These are phyloP conservation scores for Cyberlindnera mycetangii DNA, from an alignment of 805 yeast genomes.

Conservation along the genomic window DNA sequence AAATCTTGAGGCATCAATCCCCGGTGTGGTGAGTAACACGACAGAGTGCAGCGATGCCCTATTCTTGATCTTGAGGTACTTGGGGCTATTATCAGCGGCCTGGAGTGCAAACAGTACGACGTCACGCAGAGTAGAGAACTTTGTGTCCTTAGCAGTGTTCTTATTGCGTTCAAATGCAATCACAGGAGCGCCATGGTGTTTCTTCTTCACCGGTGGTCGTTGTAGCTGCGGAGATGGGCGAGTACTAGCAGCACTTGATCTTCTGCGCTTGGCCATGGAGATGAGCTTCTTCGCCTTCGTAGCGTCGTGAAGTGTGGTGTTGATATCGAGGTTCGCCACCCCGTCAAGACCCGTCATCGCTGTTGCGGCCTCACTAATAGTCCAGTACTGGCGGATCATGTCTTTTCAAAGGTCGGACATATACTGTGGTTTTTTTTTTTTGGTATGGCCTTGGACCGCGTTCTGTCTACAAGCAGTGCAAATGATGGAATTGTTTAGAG, in stretches of 20 bases:
- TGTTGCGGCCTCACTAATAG: not conserved
- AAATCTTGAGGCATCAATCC: conserved; percentile 44
- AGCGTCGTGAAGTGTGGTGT: conserved; percentile 2
- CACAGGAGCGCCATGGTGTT: not conserved
- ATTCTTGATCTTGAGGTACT: conserved; percentile 48
- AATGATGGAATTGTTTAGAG: not conserved
- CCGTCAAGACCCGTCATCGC: conserved; percentile 5
- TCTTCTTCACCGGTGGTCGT: conserved; percentile 7
- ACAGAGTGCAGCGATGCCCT: conserved; percentile 47
- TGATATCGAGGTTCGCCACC: conserved; percentile 8
- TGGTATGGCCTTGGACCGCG: not conserved
- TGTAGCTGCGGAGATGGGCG: conserved; percentile 1
- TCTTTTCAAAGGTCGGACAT: too few relatives aligned
- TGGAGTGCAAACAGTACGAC: conserved; percentile 30
- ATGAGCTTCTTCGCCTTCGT: conserved; percentile 1
- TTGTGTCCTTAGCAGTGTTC: conserved; percentile 3
- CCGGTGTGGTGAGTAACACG: conserved; percentile 62
- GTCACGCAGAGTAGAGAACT: conserved; percentile 18
- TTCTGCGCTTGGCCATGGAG: conserved; percentile 23
- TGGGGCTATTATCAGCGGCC: conserved; percentile 34
- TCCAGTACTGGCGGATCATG: too few relatives aligned
- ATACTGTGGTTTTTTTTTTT: not conserved
- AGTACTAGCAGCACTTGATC: conserved; percentile 23
- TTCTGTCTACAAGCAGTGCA: not conserved
- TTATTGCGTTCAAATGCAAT: not conserved